Conservation (phyloP, 1,139 yeast genomes). For the Petasospora fabianii region DNA sequence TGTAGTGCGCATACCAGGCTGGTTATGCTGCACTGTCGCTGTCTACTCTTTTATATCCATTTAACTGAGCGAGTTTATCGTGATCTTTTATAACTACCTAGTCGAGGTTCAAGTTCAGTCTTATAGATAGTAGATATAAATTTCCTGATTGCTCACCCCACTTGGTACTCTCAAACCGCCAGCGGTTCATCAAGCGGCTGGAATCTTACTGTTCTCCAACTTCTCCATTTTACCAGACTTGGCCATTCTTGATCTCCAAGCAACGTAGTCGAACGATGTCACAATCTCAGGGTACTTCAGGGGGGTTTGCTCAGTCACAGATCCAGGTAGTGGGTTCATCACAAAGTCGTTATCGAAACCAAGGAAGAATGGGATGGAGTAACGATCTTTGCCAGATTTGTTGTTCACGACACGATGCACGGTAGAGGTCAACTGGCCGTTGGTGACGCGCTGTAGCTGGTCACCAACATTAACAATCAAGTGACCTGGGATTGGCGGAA, state of each 20-base stretch:
- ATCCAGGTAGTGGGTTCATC: constrained; percentile 25
- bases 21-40: background rate
- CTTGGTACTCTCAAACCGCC: too few relatives aligned
- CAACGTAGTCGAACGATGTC: constrained; percentile 5
- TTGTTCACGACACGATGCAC: constrained; percentile 32
- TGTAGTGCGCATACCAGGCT: background rate
- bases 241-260: constrained; percentile 13
- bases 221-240: constrained; percentile 10
- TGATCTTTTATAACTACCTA: too few relatives aligned
- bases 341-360: constrained; percentile 27
- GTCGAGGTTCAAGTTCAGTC: too few relatives aligned
- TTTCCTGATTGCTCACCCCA: too few relatives aligned
- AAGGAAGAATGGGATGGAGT: constrained; percentile 31
- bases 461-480: constrained; percentile 35
- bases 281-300: constrained; percentile 17
- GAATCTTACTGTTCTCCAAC: background rate
- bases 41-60: too few relatives aligned
- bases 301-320: constrained; percentile 20
- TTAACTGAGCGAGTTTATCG: too few relatives aligned
- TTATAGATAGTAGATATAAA: too few relatives aligned
- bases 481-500: constrained; percentile 30
- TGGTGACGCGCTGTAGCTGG: constrained; percentile 31
- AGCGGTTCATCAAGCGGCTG: too few relatives aligned
- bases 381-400: constrained; percentile 27
- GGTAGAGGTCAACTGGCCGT: constrained; percentile 32